Conservation (phyloP, 2,329 filamentous ascomycete species). For the Bipolaris cookei region DNA sequence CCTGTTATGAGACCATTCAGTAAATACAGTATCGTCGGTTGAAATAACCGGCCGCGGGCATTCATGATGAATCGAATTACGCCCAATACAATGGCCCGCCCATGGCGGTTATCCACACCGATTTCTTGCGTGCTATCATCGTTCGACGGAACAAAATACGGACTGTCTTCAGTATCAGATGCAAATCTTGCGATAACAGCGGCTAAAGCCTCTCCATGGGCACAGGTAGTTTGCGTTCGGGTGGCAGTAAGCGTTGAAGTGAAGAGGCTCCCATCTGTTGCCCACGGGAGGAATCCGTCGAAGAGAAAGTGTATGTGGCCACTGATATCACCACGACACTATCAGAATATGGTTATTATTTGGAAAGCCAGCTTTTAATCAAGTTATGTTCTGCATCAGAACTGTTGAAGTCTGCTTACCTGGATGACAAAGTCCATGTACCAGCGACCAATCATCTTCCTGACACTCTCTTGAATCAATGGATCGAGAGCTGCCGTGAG, state of each 20-base stretch:
- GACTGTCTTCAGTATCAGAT: constrained; percentile 5
- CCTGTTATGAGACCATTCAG: constrained; percentile 52
- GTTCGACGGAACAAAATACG: background rate
- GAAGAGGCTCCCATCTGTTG: constrained; percentile 54
- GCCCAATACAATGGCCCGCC: constrained; percentile 32
- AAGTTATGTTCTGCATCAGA: background rate
- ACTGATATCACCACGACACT: constrained; percentile 10
- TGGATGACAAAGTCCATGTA: constrained; percentile 45
- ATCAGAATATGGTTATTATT: constrained; percentile 1
- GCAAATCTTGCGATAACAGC: constrained; percentile 46
- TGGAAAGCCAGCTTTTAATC: background rate
- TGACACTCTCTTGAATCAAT: constrained; percentile 54
- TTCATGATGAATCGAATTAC: constrained; percentile 49
- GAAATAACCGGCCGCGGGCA: constrained; percentile 47
- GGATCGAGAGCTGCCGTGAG: constrained; percentile 51
- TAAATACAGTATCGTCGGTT: constrained; percentile 52
- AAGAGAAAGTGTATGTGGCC: constrained; percentile 44
- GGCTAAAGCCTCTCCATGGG: constrained; percentile 51
- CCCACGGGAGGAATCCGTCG: constrained; percentile 56
- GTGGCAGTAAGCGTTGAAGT: constrained; percentile 47
- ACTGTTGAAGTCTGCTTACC: constrained; percentile 12
- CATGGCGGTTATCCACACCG: constrained; percentile 12
- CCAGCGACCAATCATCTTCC: constrained; percentile 56
- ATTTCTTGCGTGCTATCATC: constrained; percentile 1
- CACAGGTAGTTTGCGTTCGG: constrained; percentile 41